phyloP scores from a whole-genome alignment of 306 rosid species.

The Citrullus amarus region DNA sequence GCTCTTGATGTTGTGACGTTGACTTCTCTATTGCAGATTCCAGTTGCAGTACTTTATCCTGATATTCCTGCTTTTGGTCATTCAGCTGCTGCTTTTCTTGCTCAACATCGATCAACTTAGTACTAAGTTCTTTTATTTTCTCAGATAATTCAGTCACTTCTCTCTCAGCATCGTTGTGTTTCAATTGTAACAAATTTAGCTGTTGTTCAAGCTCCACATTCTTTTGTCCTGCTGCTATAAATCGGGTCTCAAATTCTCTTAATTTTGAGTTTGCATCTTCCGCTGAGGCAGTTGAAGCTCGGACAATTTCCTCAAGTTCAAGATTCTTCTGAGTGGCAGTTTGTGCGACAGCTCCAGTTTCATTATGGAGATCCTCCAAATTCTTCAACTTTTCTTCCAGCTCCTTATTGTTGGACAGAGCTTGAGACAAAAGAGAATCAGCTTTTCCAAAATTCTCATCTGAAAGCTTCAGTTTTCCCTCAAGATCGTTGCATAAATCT shows the following conservation, averaged over 20 bases:
- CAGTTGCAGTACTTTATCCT: constrained; percentile 47
- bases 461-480: constrained; percentile 51
- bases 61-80: constrained; percentile 37
- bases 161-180: constrained; percentile 47
- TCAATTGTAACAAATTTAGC: constrained; percentile 39
- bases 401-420: constrained; percentile 56
- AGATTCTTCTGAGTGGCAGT: constrained; percentile 51
- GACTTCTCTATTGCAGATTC: constrained; percentile 55
- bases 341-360: constrained; percentile 49
- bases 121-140: constrained; percentile 43
- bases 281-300: constrained; percentile 40
- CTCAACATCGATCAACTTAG: constrained; percentile 33
- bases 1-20: constrained; percentile 29
- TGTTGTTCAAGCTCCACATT: constrained; percentile 77
- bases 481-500: constrained; percentile 42
- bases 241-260: constrained; percentile 51
- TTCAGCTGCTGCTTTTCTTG: constrained; percentile 49
- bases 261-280: constrained; percentile 65
- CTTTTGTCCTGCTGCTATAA: constrained; percentile 49
- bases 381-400: constrained; percentile 70
- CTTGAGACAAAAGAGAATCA: constrained; percentile 65
- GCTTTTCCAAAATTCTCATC: constrained; percentile 43
- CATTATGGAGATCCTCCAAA: constrained; percentile 53
- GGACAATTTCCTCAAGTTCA: constrained; percentile 58
- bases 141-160: constrained; percentile 47